Evolutionary conservation across 768 basidiomycete genomes (phyloP).

Genomic region (Kwoniella dejecticola): DNA sequence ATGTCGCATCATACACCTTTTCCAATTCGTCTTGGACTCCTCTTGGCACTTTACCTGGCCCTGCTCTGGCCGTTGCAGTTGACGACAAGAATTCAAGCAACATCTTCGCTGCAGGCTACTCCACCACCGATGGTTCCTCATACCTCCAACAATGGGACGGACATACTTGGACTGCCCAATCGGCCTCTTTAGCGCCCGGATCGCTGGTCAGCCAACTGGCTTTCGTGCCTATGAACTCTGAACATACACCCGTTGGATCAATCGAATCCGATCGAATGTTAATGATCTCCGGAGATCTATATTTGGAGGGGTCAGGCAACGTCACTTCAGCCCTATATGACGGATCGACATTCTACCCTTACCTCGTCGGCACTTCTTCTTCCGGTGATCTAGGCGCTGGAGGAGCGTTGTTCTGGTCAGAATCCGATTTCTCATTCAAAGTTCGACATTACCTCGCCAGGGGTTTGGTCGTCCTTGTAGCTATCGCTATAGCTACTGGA

Average conservation of each 20-base stretch:
- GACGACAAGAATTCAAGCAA: conserved; percentile 78
- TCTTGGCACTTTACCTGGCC: conserved; percentile 68
- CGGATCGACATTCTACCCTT: conserved; percentile 78
- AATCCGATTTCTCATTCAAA: conserved; percentile 59
- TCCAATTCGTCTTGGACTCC: conserved; percentile 73
- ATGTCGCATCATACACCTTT: conserved; percentile 74
- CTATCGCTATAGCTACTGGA: conserved; percentile 93
- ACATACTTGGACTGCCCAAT: conserved; percentile 64
- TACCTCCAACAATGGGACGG: conserved; percentile 90
- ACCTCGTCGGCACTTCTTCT: conserved; percentile 68
- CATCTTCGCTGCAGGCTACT: conserved; percentile 88
- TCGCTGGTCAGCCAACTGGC: conserved; percentile 77
- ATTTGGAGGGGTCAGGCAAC: conserved; percentile 71
- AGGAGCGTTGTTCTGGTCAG: conserved; percentile 71
- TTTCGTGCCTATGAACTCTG: conserved; percentile 84
- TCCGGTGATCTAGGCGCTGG: conserved; percentile 71
- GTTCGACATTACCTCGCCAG: conserved; percentile 77
- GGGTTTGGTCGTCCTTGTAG: conserved; percentile 93
- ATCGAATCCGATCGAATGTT: conserved; percentile 84
- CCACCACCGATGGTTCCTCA: conserved; percentile 63
- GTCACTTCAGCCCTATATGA: conserved; percentile 86
- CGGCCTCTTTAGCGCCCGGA: conserved; percentile 60
- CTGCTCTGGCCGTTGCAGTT: conserved; percentile 83
- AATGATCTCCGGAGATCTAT: conserved; percentile 78
- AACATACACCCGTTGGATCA: conserved; percentile 69